A percentile compares a stretch with the other conserved stretches of the same genome.
Conservation (phyloP, 2,329 filamentous ascomycete species). For the Aspergillus hortae region DNA sequence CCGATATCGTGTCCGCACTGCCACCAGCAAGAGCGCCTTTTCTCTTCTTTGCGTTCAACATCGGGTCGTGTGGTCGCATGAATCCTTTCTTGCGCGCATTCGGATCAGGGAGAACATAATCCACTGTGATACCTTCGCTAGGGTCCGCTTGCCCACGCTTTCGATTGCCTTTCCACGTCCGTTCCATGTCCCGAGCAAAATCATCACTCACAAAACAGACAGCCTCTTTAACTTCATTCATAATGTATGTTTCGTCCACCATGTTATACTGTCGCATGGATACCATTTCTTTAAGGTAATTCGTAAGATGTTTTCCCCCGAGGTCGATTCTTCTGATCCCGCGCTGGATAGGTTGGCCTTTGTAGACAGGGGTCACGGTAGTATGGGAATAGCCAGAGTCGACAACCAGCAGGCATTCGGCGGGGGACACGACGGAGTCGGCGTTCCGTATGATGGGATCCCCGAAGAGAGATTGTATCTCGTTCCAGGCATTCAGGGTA, state of each 20-base stretch:
- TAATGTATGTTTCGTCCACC: slow-evolving; percentile 86
- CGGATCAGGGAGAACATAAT: slow-evolving; percentile 88
- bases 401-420: slow-evolving; percentile 80
- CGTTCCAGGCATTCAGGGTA: slow-evolving; percentile 76
- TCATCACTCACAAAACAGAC: slow-evolving; percentile 78
- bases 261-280: slow-evolving; percentile 93
- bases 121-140: slow-evolving; percentile 62
- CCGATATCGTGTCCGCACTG: slow-evolving; percentile 49
- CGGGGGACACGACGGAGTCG: slow-evolving; percentile 48
- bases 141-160: slow-evolving; percentile 26
- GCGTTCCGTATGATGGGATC: slow-evolving; percentile 49
- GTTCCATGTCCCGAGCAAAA: slow-evolving; percentile 74
- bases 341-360: slow-evolving; percentile 73
- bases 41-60: slow-evolving; percentile 52
- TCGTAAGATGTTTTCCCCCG: slow-evolving; percentile 89
- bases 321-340: slow-evolving; percentile 83
- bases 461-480: slow-evolving; percentile 66
- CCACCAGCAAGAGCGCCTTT: slow-evolving; percentile 47
- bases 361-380: slow-evolving; percentile 80
- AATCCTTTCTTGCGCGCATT: slow-evolving; percentile 63
- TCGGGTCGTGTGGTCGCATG: slow-evolving; percentile 72
- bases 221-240: slow-evolving; percentile 93
- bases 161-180: slow-evolving; percentile 74
- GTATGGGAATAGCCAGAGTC: slow-evolving; percentile 94
- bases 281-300: slow-evolving; percentile 83